phyloP scores from a whole-genome alignment of 2,329 filamentous ascomycete genomes.

The Trichoderma lentiforme region DNA sequence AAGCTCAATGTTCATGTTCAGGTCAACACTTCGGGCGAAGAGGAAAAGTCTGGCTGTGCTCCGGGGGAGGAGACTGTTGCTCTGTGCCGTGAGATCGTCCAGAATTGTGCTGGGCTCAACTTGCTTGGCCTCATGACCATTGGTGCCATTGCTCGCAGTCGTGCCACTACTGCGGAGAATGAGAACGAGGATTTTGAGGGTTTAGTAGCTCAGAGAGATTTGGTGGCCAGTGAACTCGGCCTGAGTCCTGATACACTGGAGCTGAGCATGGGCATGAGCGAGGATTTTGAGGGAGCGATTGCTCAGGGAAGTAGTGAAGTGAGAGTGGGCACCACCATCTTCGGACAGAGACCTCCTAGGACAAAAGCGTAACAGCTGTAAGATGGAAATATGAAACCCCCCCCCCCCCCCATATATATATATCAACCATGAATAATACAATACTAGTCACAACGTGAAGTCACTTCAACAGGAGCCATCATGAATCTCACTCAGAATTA shows the following conservation, averaged over 20 bases:
- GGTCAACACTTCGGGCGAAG: slow-evolving; percentile 91
- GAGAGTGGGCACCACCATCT: slow-evolving; percentile 89
- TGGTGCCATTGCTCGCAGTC: slow-evolving; percentile 83
- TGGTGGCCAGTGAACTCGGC: slow-evolving; percentile 54
- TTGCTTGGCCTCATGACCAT: slow-evolving; percentile 94
- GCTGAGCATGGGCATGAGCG: slow-evolving; percentile 98
- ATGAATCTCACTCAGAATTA: not conserved
- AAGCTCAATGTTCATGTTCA: slow-evolving; percentile 79
- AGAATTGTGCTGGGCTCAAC: slow-evolving; percentile 68
- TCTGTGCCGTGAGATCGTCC: slow-evolving; percentile 67
- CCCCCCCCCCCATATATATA: not conserved
- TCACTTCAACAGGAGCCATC: not conserved
- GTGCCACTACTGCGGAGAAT: slow-evolving; percentile 67
- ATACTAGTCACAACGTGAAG: not conserved
- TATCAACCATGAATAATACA: not conserved
- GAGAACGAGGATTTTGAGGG: slow-evolving; percentile 86
- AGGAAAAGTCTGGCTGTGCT: slow-evolving; percentile 75
- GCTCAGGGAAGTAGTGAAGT: slow-evolving; percentile 82
- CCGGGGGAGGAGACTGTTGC: slow-evolving; percentile 59
- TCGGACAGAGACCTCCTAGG: slow-evolving; percentile 76
- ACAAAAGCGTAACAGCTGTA: slow-evolving; percentile 46
- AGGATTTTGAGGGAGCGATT: slow-evolving; percentile 90
- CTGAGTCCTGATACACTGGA: slow-evolving; percentile 60
- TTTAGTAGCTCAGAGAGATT: slow-evolving; percentile 67
- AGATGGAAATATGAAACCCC: not conserved